Evolutionary conservation across 1,284 basidiomycete genomes (phyloP).

Genomic region (Rhodotorula sp.): DNA sequence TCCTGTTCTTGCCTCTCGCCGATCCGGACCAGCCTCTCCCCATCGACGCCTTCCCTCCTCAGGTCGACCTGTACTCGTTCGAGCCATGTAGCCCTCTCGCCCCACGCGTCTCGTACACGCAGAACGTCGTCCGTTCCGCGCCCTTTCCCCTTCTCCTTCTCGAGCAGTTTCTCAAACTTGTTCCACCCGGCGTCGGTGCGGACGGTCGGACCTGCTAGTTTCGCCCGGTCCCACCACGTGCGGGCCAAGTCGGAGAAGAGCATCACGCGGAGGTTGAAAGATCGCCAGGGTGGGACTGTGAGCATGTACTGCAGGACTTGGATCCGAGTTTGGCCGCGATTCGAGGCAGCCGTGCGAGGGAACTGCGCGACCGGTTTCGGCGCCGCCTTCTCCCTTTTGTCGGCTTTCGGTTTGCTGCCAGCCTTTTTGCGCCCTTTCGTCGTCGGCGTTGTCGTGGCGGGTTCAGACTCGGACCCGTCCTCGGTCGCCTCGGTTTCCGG

Average conservation of each 20-base stretch:
- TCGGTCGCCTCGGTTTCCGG: not conserved
- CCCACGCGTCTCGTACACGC: slow-evolving; percentile 20
- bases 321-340: slow-evolving; percentile 44
- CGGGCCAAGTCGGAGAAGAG: slow-evolving; percentile 24
- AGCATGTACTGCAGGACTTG: slow-evolving; percentile 44
- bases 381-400: not conserved
- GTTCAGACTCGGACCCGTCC: not conserved
- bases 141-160: not conserved
- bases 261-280: slow-evolving; percentile 27
- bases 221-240: slow-evolving; percentile 31
- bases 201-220: slow-evolving; percentile 19
- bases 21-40: slow-evolving; percentile 55
- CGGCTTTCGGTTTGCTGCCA: not conserved
- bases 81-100: slow-evolving; percentile 24
- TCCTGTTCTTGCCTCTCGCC: slow-evolving; percentile 11
- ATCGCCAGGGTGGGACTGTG: slow-evolving; percentile 34
- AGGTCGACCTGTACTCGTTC: slow-evolving; percentile 15
- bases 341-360: slow-evolving; percentile 28
- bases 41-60: slow-evolving; percentile 67
- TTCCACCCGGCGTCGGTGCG: slow-evolving; percentile 25
- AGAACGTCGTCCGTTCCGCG: not conserved
- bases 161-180: slow-evolving; percentile 14
- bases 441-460: not conserved
- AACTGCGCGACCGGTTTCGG: slow-evolving; percentile 35
- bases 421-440: not conserved